phyloP scores from a whole-genome alignment of 495 filamentous ascomycete genomes.

The Parathielavia hyrcaniae region DNA sequence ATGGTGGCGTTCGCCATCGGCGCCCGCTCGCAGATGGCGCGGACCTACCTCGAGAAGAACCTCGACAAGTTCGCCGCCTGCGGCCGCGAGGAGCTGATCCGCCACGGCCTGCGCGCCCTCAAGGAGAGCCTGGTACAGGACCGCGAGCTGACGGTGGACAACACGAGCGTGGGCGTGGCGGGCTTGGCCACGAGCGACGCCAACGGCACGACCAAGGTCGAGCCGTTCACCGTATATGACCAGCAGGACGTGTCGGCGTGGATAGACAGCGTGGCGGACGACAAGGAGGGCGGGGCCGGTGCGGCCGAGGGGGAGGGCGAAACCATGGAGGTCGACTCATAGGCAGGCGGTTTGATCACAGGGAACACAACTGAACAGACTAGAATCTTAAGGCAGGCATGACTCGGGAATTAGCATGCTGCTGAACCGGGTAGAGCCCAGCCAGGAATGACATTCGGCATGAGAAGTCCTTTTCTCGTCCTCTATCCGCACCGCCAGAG shows the following conservation, averaged over 20 bases:
- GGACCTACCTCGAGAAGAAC: constrained; percentile 91
- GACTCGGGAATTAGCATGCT: neutral
- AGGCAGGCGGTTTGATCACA: neutral
- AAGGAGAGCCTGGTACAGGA: constrained; percentile 96
- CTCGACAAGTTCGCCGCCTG: constrained; percentile 70
- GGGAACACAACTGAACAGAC: neutral
- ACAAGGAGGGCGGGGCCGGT: constrained; percentile 47
- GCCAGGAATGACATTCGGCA: neutral
- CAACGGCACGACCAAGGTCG: constrained; percentile 49
- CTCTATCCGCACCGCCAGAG: neutral
- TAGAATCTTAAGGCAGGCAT: neutral
- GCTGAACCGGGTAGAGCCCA: neutral
- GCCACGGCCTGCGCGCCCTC: constrained; percentile 81
- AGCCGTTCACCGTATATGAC: constrained; percentile 90
- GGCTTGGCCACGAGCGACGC: constrained; percentile 46
- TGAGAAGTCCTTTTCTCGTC: neutral
- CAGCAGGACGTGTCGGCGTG: constrained; percentile 77
- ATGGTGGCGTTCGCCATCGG: constrained; percentile 94
- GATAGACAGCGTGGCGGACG: constrained; percentile 60
- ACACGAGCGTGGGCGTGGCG: constrained; percentile 83
- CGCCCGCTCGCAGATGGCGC: constrained; percentile 90
- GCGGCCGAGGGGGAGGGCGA: constrained; percentile 37
- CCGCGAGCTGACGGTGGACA: constrained; percentile 93
- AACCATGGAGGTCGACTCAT: constrained; percentile 75
- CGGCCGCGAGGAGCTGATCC: constrained; percentile 75